phyloP scores from a whole-genome alignment of 2,329 filamentous ascomycete species.

The Neonectria punicea region DNA sequence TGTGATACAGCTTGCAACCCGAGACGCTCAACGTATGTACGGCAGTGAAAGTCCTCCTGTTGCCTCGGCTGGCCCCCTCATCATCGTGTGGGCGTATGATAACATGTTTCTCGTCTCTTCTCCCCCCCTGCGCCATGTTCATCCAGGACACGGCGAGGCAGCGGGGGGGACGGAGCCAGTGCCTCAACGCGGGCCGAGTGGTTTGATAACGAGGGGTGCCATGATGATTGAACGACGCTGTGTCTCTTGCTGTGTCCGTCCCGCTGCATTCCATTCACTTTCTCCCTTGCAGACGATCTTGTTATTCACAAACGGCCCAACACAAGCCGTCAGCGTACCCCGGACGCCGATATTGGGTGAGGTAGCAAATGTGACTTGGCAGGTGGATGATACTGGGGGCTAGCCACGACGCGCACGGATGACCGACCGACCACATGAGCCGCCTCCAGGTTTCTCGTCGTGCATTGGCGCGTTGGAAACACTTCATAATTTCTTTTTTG shows the following conservation, averaged over 20 bases:
- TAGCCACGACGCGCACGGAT: slow-evolving; percentile 14
- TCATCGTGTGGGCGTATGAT: slow-evolving; percentile 15
- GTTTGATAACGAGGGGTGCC: slow-evolving; percentile 9
- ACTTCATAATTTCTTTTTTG: neutral
- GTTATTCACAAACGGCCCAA: neutral
- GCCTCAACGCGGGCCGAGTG: slow-evolving; percentile 4
- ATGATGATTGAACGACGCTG: slow-evolving; percentile 1
- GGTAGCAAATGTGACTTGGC: neutral
- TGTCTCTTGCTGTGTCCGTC: neutral
- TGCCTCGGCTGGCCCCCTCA: slow-evolving; percentile 2
- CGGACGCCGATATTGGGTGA: slow-evolving; percentile 16
- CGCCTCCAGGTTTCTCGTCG: neutral
- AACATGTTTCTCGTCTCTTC: slow-evolving; percentile 23
- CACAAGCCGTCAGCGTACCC: slow-evolving; percentile 8
- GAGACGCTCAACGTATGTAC: slow-evolving; percentile 20
- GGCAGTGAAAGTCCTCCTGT: neutral
- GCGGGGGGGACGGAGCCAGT: neutral
- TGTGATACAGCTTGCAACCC: slow-evolving; percentile 4
- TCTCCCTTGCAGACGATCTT: slow-evolving; percentile 15
- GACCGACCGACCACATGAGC: slow-evolving; percentile 4
- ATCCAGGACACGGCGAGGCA: slow-evolving; percentile 30
- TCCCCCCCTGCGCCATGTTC: neutral
- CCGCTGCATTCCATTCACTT: slow-evolving; percentile 5
- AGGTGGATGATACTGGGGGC: slow-evolving; percentile 1
- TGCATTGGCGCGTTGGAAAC: slow-evolving; percentile 2